These are phyloP conservation scores for Globisporangium echinulatum DNA, from an alignment of 352 stramenopile genomes.

Conservation along the genomic window DNA sequence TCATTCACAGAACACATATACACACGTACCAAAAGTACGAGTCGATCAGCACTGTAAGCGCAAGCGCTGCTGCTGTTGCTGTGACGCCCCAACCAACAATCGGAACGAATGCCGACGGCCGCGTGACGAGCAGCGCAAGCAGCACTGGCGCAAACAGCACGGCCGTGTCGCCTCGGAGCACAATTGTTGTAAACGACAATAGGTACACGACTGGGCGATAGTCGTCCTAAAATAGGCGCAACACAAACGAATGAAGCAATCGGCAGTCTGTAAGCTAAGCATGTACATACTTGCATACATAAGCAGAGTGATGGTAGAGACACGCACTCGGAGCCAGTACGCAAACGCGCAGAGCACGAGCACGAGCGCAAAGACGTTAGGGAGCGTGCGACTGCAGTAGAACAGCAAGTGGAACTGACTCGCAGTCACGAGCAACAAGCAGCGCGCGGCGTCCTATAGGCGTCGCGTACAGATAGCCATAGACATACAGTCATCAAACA, in stretches of 20 bases:
- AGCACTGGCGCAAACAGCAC: conserved; percentile 93
- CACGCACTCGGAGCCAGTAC: conserved; percentile 50
- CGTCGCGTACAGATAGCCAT: neutral
- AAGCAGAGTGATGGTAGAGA: neutral
- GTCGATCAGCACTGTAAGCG: conserved; percentile 88
- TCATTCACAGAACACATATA: neutral
- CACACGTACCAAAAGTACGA: conserved; percentile 88
- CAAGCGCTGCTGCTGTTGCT: conserved; percentile 61
- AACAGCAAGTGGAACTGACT: conserved; percentile 98
- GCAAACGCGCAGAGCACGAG: conserved; percentile 59
- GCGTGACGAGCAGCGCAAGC: conserved; percentile 84
- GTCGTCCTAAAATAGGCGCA: conserved; percentile 17
- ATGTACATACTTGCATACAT: neutral
- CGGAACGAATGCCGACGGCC: conserved; percentile 57
- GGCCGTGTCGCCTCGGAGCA: conserved; percentile 97
- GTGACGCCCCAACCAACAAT: conserved; percentile 81
- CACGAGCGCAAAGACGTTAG: conserved; percentile 95
- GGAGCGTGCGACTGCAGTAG: conserved; percentile 95
- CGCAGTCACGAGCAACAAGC: conserved; percentile 84
- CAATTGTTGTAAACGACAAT: conserved; percentile 89
- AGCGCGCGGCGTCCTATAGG: conserved; percentile 40
- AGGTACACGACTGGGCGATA: conserved; percentile 57
- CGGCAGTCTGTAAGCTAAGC: neutral
- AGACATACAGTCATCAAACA: neutral
- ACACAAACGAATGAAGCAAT: neutral